phyloP scores from a whole-genome alignment of 192 early-diverging fungal genomes.

The Umbelopsis isabellina region DNA sequence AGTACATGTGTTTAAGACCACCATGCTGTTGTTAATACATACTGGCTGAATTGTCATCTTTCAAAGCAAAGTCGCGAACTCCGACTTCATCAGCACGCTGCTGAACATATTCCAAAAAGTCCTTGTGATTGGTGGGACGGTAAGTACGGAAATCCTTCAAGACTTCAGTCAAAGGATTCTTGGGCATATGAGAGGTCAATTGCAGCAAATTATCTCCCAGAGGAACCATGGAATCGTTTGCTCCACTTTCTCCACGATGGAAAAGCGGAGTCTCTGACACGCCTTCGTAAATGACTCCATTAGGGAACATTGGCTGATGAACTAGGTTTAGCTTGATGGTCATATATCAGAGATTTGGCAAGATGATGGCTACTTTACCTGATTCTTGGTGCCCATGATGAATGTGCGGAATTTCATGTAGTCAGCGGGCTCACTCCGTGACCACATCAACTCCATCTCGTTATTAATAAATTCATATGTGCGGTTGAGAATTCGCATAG shows the following conservation, averaged over 20 bases:
- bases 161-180: conserved; percentile 78
- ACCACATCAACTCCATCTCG: conserved; percentile 84
- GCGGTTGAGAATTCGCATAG: conserved; percentile 56
- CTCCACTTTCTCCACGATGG: conserved; percentile 84
- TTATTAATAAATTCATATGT: conserved; percentile 73
- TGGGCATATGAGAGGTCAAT: conserved; percentile 77
- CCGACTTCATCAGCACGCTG: conserved; percentile 46
- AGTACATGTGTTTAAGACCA: neutral
- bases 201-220: conserved; percentile 84
- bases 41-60: conserved; percentile 62
- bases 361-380: conserved; percentile 32
- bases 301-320: conserved; percentile 80
- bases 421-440: conserved; percentile 63
- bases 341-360: neutral
- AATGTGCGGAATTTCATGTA: conserved; percentile 91
- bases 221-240: conserved; percentile 88
- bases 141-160: conserved; percentile 77
- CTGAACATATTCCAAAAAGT: conserved; percentile 75
- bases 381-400: conserved; percentile 87
- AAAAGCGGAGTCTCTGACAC: conserved; percentile 56
- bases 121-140: conserved; percentile 78
- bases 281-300: conserved; percentile 87
- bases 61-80: conserved; percentile 64
- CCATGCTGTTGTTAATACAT: conserved; percentile 14
- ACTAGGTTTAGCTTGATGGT: neutral